A percentile compares a stretch with the other conserved stretches of the same genome.
Evolutionary conservation across 129 eudicot genomes (phyloP).

Genomic region (Heracleum sosnowskyi): DNA sequence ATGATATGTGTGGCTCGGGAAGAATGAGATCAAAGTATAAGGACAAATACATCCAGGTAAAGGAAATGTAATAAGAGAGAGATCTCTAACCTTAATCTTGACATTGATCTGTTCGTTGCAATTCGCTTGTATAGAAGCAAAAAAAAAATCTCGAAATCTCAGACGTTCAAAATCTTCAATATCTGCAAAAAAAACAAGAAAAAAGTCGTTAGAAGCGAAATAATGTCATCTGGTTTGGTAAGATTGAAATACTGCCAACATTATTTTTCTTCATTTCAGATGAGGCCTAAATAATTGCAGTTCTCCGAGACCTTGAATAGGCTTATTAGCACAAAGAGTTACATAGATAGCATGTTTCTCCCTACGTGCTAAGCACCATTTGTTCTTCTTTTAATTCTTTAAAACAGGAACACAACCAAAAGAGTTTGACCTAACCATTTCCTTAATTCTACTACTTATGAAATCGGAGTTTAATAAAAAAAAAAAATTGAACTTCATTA

Average conservation of each 20-base stretch:
- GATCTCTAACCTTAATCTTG: constrained; percentile 15
- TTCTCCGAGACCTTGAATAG: not conserved
- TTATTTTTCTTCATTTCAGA: not conserved
- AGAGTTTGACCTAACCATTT: not conserved
- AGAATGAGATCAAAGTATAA: not conserved
- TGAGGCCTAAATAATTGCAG: not conserved
- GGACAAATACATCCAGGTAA: not conserved
- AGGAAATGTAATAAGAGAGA: not conserved
- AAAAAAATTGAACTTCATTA: not conserved
- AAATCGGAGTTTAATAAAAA: not conserved
- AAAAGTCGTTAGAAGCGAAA: not conserved
- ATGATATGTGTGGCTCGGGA: not conserved
- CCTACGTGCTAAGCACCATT: not conserved
- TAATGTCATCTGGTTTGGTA: not conserved
- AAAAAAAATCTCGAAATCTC: not conserved
- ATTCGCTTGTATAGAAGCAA: not conserved
- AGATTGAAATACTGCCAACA: not conserved
- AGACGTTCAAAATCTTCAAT: not conserved
- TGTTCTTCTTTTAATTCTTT: not conserved
- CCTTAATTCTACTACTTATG: not conserved
- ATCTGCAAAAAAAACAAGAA: not conserved
- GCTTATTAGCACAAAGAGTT: not conserved
- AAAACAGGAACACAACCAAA: not conserved
- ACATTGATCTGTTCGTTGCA: constrained; percentile 2
- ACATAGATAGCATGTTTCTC: not conserved